Base-by-base conservation (phyloP, 441 rosid genomes). In the Pelargonium myrrhifolium region DNA sequence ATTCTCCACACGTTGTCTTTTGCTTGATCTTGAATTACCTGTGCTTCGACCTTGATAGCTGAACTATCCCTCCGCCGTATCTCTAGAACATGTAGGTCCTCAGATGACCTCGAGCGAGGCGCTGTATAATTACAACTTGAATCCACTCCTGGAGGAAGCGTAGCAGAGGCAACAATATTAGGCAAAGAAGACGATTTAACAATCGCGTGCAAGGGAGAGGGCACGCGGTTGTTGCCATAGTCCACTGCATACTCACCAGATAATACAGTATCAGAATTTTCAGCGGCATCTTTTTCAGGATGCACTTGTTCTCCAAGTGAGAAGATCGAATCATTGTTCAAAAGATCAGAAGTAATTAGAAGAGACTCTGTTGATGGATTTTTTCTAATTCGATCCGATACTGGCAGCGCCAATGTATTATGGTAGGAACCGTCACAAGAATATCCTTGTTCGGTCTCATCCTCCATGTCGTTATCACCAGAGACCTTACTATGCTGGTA, bases 131-230 rank as follows among this genome's bases (percentile, higher is more conserved):
- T 78, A 42, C 39, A 68, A 51, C 72, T 69, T 68, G 78, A 84
- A 67, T 63, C 66, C 60, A 65, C 81, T 65, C 67, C 77, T 58
- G 86, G 80, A 63, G 76, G 43, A 59, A 43, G 71, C 3, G 47
- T 9, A n/a, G n/a, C n/a, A 3, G 78, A 72, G 63, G 66, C 74
- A 62, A 89, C 72, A 62, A 89, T 72, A 69, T 79, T 74, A 51
- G 93, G 89, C 80, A 82, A 69, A n/a, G 97, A 91, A 68, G 58
- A 24, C 49, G 96, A 86, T 73, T 84, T 89, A 31, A 75, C 75
- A 37, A 85, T 64, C 72, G 64, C 64, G 3, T 68, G 77, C 66
- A 81, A 78, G 31, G 58, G 78, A 68, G 58, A 71, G 58, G 85
- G 87, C 8, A 80, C 68, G 64, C 56, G 79, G n/a, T n/a, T n/a